Percentiles rank a stretch among this genome's conserved stretches.
These are phyloP conservation scores for Dichotomocladium elegans DNA, from an alignment of 371 early-diverging fungal genomes.

Conservation along the genomic window DNA sequence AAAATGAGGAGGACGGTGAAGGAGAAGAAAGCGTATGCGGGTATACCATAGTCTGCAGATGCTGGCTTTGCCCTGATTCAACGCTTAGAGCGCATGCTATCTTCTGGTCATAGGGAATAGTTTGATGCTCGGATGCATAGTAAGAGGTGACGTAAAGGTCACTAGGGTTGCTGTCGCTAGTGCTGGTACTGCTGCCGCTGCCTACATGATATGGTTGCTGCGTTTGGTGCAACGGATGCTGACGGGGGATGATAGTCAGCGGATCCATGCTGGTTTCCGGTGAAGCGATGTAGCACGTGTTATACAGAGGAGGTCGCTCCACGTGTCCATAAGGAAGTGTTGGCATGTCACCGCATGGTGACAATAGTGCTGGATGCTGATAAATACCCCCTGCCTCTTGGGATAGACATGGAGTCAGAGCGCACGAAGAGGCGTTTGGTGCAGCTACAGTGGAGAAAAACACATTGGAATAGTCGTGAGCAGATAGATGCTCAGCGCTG, in stretches of 20 bases:
- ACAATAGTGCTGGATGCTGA: constrained; percentile 2
- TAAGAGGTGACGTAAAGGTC: too few relatives aligned
- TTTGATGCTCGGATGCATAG: too few relatives aligned
- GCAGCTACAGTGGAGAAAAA: neutral
- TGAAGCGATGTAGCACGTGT: neutral
- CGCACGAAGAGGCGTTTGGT: constrained; percentile 1
- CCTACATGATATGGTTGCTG: neutral
- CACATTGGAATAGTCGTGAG: too few relatives aligned
- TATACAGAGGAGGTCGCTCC: neutral
- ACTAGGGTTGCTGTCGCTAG: constrained; percentile 5
- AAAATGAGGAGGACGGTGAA: constrained; percentile 30
- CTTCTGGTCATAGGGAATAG: neutral
- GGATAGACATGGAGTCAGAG: constrained; percentile 3
- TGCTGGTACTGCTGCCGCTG: constrained; percentile 7
- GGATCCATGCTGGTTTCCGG: neutral
- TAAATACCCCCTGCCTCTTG: neutral
- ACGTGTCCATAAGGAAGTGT: constrained; percentile 2
- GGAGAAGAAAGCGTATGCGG: constrained; percentile 5
- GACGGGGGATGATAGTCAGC: too few relatives aligned
- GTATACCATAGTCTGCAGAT: neutral
- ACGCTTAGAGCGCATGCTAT: neutral
- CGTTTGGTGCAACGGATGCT: neutral
- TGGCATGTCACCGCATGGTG: neutral
- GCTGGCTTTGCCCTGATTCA: constrained; percentile 1
- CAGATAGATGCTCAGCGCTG: too few relatives aligned